Evolutionary conservation across 106 monocot species (phyloP).

Genomic region (Gastrodia elata): DNA sequence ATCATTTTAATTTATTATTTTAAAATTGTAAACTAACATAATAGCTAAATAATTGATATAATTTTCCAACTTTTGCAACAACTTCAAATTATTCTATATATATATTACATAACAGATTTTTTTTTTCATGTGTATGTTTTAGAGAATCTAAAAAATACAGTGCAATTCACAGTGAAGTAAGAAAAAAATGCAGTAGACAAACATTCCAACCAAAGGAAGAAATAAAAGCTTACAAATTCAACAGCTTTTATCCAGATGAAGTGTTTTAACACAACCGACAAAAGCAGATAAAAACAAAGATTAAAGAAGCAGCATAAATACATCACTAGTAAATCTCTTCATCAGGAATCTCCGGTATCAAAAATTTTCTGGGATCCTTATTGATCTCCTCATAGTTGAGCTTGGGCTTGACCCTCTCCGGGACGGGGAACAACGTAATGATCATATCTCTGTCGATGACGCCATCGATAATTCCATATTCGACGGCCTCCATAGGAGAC

Average conservation of each 20-base stretch:
- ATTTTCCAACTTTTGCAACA: no score
- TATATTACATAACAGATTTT: no score
- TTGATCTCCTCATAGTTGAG: slow-evolving; percentile 48
- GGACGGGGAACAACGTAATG: slow-evolving; percentile 56
- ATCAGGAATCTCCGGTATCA: slow-evolving; percentile 82
- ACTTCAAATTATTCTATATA: no score
- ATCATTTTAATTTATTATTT: no score
- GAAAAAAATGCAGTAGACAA: no score
- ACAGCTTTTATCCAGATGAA: neutral
- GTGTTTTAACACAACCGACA: neutral
- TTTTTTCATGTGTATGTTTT: no score
- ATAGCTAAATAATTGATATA: no score
- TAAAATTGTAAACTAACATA: no score
- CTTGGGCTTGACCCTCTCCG: slow-evolving; percentile 58
- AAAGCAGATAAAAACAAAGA: neutral
- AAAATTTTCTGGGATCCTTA: slow-evolving; percentile 69
- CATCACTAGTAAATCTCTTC: slow-evolving; percentile 77
- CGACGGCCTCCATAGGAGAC: slow-evolving; percentile 90
- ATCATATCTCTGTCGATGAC: slow-evolving; percentile 69
- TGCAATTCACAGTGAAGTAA: no score
- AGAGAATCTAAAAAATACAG: no score
- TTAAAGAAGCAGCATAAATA: neutral
- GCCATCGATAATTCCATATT: slow-evolving; percentile 84
- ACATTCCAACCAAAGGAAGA: no score
- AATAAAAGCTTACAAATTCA: neutral